Evolutionary conservation across 164 flowering plant species (phyloP).

Genomic region (Kalanchoe fedtschenkoi): DNA sequence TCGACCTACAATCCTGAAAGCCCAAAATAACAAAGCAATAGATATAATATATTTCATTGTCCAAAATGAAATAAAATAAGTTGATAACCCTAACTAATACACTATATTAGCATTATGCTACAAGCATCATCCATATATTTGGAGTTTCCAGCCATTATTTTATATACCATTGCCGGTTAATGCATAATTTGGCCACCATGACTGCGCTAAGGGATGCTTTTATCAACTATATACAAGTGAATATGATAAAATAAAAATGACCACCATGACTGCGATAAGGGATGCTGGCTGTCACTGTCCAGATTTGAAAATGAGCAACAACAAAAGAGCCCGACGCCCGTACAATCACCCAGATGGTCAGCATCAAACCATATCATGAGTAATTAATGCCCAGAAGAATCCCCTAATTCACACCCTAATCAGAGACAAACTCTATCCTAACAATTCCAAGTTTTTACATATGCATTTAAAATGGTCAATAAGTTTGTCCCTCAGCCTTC

Average conservation of each 20-base stretch:
- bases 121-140: background rate
- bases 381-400: too few relatives aligned
- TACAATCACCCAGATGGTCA: background rate
- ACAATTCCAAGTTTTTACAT: too few relatives aligned
- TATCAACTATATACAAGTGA: background rate
- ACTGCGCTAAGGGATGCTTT: too few relatives aligned
- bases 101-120: background rate
- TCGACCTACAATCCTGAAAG: constrained; percentile 60
- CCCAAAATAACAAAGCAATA: background rate
- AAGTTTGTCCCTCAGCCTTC: too few relatives aligned
- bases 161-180: too few relatives aligned
- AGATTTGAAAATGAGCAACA: background rate
- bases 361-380: too few relatives aligned
- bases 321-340: background rate
- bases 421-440: too few relatives aligned
- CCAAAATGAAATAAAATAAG: background rate
- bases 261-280: background rate
- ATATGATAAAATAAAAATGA: background rate
- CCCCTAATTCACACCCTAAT: too few relatives aligned
- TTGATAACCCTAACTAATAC: background rate
- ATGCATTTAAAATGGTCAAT: too few relatives aligned
- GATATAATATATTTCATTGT: background rate
- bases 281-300: too few relatives aligned
- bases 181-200: background rate
- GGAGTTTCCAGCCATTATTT: background rate